Evolutionary conservation across 148 eudicot species (phyloP).

Genomic region (Polygonum aviculare): DNA sequence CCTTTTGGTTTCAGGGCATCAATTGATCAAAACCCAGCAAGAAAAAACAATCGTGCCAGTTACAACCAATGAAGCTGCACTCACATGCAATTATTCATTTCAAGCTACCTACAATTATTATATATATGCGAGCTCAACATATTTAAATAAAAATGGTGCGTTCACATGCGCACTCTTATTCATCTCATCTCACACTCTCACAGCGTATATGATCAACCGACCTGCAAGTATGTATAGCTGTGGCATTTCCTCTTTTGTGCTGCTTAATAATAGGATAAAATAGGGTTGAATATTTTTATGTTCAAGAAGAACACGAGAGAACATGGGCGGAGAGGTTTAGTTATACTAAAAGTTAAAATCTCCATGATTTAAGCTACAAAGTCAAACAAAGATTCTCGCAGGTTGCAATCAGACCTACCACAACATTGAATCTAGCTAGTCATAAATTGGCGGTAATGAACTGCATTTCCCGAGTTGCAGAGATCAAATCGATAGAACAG

Average conservation of each 20-base stretch:
- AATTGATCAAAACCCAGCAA: background rate
- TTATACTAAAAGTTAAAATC: background rate
- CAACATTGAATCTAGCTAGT: background rate
- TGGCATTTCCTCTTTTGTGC: background rate
- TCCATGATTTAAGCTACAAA: background rate
- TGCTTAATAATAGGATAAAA: background rate
- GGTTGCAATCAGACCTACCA: background rate
- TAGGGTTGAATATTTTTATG: background rate
- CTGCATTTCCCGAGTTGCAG: background rate
- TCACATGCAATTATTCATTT: constrained; percentile 5
- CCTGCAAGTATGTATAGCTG: background rate
- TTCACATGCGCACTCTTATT: constrained; percentile 1
- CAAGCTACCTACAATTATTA: background rate
- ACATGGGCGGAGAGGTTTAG: background rate
- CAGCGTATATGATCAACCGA: background rate
- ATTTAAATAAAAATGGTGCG: background rate
- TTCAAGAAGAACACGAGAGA: background rate
- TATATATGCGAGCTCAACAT: background rate
- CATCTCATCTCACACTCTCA: background rate
- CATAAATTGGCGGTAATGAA: background rate
- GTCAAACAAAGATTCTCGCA: background rate
- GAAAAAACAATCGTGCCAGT: background rate
- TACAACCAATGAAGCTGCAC: background rate
- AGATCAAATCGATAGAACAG: background rate
- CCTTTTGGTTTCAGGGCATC: background rate